Evolutionary conservation across 345 rosid species (phyloP), one percentile per base, ranked within the genome.

Genomic region (Noccaea caerulescens): DNA sequence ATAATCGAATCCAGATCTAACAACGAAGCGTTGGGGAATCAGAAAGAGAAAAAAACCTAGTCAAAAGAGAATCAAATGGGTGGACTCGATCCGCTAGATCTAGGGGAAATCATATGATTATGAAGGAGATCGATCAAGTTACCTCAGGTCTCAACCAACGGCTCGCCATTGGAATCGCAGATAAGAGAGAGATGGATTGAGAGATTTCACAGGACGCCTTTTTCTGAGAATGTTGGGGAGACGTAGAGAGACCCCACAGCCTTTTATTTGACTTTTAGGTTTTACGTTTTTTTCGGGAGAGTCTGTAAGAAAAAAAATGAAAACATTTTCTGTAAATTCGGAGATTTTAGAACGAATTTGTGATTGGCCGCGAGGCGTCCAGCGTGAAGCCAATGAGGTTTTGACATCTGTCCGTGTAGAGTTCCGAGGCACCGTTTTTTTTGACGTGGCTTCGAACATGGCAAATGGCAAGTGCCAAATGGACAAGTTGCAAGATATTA

Each of bases 71-170:
- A 65, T 27, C 57, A 62, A 13, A 13, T 16, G 38, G 43, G 34
- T 10, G 11, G 47, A 16, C 14, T 63, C 47, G 20, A 41, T 61
- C 7, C 13, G 33, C 11, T 41, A 4, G 53, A 38, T 44, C 33
- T 36, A 55, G 8, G 13, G 8, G 12, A 66, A 25, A 18, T 3
- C 13, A 14, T 7, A 39, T 25, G 6, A 51, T 9, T 8, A 25
- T 20, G 23, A 16, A 44, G 30, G 30, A 10, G 12, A 75, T 72
- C 62, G 45, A 33, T 47, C 6, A 23, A 68, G 34, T 58, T 58
- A 88, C 93, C 87, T 90, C 96, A 62, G 94, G 94, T 75, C 94
- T 86, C 72, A 90, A 63, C 96, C 96, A 90, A 63, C 83, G 84
- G 73, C 66, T 87, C 56, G 81, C 81, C 92, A 87, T 85, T 65